Percentiles rank a stretch among this genome's conserved stretches.
phyloP scores from a whole-genome alignment of 164 flowering plant genomes.

The Nymphaea thermarum region DNA sequence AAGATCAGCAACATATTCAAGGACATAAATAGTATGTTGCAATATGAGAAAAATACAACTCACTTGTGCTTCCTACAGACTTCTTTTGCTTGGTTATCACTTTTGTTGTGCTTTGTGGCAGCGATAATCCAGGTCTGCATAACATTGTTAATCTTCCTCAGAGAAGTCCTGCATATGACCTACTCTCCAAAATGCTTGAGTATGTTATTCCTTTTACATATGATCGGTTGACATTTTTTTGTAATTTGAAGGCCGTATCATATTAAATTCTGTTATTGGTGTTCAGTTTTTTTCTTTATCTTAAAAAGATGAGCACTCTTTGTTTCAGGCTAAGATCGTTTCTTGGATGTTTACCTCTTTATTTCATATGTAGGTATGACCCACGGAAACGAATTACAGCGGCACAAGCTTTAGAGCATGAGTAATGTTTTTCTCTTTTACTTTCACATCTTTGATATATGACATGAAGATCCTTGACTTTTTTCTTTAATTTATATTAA shows the following conservation, averaged over 20 bases:
- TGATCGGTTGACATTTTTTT: background rate
- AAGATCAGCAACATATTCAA: conserved; percentile 80
- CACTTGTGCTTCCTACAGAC: conserved; percentile 1
- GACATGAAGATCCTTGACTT: background rate
- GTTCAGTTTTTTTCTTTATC: too few species aligned
- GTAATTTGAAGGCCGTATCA: background rate
- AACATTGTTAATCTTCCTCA: conserved; percentile 71
- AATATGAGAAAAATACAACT: background rate
- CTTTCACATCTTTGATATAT: background rate
- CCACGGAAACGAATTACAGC: conserved; percentile 93
- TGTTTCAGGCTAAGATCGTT: too few species aligned
- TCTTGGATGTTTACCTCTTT: too few species aligned
- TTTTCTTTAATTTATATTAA: too few species aligned
- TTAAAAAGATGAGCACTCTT: too few species aligned
- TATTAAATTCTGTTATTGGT: too few species aligned
- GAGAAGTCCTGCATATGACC: conserved; percentile 84
- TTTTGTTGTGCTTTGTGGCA: conserved; percentile 13
- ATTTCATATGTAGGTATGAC: conserved; percentile 60
- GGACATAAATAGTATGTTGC: conserved; percentile 66
- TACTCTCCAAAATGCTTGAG: conserved; percentile 97
- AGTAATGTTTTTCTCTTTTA: conserved; percentile 34
- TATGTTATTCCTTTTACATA: conserved; percentile 28
- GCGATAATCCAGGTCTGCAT: conserved; percentile 77
- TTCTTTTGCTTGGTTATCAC: too few species aligned
- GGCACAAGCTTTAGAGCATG: conserved; percentile 96